Conservation (phyloP, 345 rosid species). For the Erucastrum elatum region DNA sequence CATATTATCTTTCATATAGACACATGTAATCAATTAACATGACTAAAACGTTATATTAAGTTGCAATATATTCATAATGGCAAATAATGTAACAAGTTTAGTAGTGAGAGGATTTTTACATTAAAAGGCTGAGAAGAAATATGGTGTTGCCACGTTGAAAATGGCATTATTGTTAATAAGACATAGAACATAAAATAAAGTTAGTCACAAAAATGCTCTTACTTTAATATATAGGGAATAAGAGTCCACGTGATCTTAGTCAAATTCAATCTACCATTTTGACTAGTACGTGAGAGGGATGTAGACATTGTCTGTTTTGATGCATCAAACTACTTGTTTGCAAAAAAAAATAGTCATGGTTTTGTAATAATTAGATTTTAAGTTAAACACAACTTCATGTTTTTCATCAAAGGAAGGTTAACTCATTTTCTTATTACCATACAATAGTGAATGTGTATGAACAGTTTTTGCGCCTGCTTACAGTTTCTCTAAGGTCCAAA, state of each 20-base stretch:
- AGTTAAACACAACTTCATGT: neutral
- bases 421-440: neutral
- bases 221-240: too few species aligned
- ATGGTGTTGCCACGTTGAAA: too few species aligned
- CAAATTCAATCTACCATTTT: constrained; percentile 18
- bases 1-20: too few species aligned
- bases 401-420: neutral
- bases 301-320: neutral
- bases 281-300: neutral
- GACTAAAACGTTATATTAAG: too few species aligned
- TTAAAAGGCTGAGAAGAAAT: too few species aligned
- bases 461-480: neutral
- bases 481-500: neutral
- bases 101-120: too few species aligned
- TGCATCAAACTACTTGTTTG: neutral
- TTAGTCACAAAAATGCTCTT: too few species aligned
- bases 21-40: too few species aligned
- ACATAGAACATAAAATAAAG: too few species aligned
- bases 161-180: too few species aligned
- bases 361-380: neutral
- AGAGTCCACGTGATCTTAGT: constrained; percentile 31
- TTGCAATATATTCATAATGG: too few species aligned
- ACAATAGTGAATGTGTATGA: neutral
- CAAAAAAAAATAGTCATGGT: neutral
- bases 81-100: too few species aligned